These are phyloP conservation scores for Onygena corvina DNA, from an alignment of 2,329 filamentous ascomycete species.

Conservation along the genomic window DNA sequence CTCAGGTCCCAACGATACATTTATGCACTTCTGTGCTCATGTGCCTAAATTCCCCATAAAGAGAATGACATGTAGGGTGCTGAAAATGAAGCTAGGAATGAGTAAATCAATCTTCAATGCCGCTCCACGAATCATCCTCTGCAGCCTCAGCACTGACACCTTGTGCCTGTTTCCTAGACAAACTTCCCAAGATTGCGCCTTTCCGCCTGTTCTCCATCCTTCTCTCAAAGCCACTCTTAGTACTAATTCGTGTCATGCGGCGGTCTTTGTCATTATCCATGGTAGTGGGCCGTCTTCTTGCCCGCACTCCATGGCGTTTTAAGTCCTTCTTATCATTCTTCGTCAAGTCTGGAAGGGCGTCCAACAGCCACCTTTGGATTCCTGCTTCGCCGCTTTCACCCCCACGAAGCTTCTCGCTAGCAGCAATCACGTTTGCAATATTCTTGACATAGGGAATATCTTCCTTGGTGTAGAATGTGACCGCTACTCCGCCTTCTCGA, in stretches of 20 bases:
- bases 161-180: slow-evolving; percentile 22
- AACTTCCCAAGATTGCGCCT: slow-evolving; percentile 35
- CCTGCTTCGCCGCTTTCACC: slow-evolving; percentile 42
- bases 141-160: slow-evolving; percentile 14
- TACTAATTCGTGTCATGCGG: slow-evolving; percentile 58
- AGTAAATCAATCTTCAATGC: slow-evolving; percentile 27
- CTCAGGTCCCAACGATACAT: too few species aligned
- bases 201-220: slow-evolving; percentile 36
- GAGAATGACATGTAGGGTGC: not conserved
- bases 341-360: slow-evolving; percentile 68
- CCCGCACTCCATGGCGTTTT: slow-evolving; percentile 70
- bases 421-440: slow-evolving; percentile 83
- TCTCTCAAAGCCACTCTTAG: slow-evolving; percentile 40
- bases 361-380: slow-evolving; percentile 74
- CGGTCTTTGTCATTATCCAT: slow-evolving; percentile 30
- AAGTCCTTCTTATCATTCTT: slow-evolving; percentile 77
- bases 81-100: too few species aligned
- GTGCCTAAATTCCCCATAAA: too few species aligned
- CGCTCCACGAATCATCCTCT: slow-evolving; percentile 28
- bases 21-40: too few species aligned
- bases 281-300: slow-evolving; percentile 40
- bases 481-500: slow-evolving; percentile 71
- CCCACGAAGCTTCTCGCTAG: slow-evolving; percentile 58
- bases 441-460: slow-evolving; percentile 83
- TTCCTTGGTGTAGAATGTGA: slow-evolving; percentile 92